A percentile compares a stretch with the other conserved stretches of the same genome.
phyloP scores from a whole-genome alignment of 1,284 basidiomycete species.

The Trichosporon asahii region DNA sequence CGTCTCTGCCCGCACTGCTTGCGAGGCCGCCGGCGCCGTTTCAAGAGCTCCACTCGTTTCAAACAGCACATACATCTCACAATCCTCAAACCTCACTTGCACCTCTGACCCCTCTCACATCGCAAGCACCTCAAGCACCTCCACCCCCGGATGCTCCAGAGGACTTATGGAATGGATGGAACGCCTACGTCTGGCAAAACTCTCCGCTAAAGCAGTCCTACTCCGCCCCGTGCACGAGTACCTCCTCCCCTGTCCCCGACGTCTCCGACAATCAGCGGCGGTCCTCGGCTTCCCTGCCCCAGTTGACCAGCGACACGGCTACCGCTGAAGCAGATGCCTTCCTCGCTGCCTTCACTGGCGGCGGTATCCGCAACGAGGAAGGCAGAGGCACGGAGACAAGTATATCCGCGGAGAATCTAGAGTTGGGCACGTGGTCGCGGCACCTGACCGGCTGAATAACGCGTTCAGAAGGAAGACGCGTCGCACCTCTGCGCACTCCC shows the following conservation, averaged over 20 bases:
- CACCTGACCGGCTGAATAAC: neutral
- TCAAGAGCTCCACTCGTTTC: neutral
- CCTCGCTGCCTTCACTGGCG: neutral
- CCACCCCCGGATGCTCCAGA: too few species aligned
- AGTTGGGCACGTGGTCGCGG: neutral
- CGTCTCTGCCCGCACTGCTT: too few species aligned
- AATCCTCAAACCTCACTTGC: too few species aligned
- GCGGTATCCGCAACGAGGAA: too few species aligned
- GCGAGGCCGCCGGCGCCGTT: neutral
- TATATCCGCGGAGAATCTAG: neutral
- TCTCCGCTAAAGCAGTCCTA: neutral
- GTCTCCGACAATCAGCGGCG: too few species aligned
- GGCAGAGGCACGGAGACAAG: neutral
- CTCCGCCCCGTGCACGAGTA: neutral
- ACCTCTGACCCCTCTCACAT: too few species aligned
- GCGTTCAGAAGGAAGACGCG: neutral
- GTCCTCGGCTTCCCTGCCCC: neutral
- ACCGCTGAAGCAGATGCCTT: neutral
- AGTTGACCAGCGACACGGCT: neutral
- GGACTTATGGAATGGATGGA: neutral
- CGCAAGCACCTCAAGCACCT: too few species aligned
- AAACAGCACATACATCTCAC: neutral
- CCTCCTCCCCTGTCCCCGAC: neutral
- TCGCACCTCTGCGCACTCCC: neutral
- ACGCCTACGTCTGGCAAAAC: neutral